Base-by-base conservation (phyloP, 331 rosid species). In the Stylosanthes scabra region DNA sequence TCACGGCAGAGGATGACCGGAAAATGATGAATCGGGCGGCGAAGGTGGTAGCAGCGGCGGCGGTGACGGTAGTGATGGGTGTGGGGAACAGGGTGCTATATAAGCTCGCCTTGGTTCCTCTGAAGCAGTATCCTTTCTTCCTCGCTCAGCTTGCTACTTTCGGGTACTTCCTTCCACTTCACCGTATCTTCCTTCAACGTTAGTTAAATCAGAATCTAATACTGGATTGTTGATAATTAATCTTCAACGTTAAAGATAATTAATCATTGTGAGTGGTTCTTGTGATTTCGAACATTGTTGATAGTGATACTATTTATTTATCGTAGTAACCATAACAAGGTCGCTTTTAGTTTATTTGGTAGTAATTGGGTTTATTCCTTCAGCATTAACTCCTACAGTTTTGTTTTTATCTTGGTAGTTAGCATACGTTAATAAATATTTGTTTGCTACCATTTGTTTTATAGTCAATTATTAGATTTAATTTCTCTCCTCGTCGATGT, bases 101-200 rank as follows among this genome's bases (percentile, higher is more conserved):
- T 70, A 92, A 92, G 84, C 88, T 92, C 12, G 98, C 98, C 45
- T 77, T 92, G 88, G 88, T 92, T 68, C 98, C 98, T 41, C 75
- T 92, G 54, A 90, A 90, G 71, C 90, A 81, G 28, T 92, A 90
- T 47, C 98, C 96, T 3, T 92, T 92, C 89, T 92, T 92, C 79
- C 92, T 92, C 39, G 92, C 98, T 42, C 96, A 92, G 91, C 88
- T 92, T 60, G 94, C 98, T 16, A 90, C 98, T 60, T 77, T 88
- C 85, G 96, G 94, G 96, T 92, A 86, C 83, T 73, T 59, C 13
- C 2, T 28, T 58, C 25, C 8, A 7, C 49, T 61, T 60, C 77
- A 11, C 20, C 28, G 3, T 11, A 31, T 5, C 31, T 29, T 37
- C 0, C 11, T 25, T 2, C 45, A 34, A 34, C 25, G 7, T 8